Base-by-base conservation (phyloP, 129 eudicot genomes). In the Oenanthe sinensis region DNA sequence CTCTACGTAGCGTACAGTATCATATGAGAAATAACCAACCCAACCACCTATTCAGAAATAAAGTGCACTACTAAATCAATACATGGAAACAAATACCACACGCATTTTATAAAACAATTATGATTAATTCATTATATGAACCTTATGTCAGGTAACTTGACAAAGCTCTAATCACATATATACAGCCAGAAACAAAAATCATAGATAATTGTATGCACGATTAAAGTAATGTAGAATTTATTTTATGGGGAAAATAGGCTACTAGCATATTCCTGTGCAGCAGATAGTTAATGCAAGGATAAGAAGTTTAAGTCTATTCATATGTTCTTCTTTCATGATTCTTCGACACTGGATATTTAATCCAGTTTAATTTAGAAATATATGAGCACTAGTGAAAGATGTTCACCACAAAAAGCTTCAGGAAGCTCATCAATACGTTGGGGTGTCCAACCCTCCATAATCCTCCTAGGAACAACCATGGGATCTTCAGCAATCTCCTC, bases 21-120 rank as follows among this genome's bases (percentile, higher is more conserved):
- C 99, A 87, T 96, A 96, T 58, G 99, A 96, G 79, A 96, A 96
- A 79, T 92, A 96, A 77, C 99, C 99, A 75, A 92, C 97, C 99
- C 99, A 96, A 26, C 99, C 99, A 87, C 99, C 99, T 95, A 90
- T 79, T 44, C 69, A 84, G 39, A 70, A 81, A 70, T 47, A 70
- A 79, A 50, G 36, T 42, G 72, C 69, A 82, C 50, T 28, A 42
- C 50, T 78, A 52, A 24, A 81, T 42, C 22, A 74, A 50, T 33
- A 74, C 55, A 74, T 46, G n/a, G 30, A 8, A 44, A 15, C 33
- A 12, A 5, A 42, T 44, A 72, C 42, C 17, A 15, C 10, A 7
- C 42, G 5, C 9, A 67, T 13, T 67, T 33, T 15, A 50, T 63
- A 11, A 19, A 13, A 20, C 44, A 44, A 8, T 10, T 20, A 22